These are phyloP conservation scores for Fraxinus sp. DNA, from an alignment of 305 asterid genomes.

Conservation along the genomic window DNA sequence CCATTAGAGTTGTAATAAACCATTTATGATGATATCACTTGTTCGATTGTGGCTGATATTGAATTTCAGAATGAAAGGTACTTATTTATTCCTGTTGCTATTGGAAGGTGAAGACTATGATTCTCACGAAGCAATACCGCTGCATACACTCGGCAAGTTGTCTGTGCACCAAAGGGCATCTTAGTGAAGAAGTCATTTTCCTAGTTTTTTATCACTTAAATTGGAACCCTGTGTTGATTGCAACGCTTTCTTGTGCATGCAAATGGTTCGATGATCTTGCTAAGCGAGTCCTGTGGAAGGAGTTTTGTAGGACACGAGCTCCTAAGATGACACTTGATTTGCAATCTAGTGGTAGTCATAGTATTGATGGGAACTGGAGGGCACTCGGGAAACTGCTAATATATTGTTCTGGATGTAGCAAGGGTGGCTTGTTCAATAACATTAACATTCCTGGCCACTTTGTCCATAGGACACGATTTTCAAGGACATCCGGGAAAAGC, in stretches of 20 bases:
- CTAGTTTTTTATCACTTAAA: conserved; percentile 70
- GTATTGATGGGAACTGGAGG: conserved; percentile 93
- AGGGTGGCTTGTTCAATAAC: conserved; percentile 69
- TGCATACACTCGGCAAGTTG: conserved; percentile 91
- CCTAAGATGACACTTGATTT: conserved; percentile 93
- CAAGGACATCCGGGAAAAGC: conserved; percentile 94
- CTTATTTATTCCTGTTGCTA: conserved; percentile 17
- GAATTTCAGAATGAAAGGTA: neutral
- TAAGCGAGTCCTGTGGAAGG: conserved; percentile 91
- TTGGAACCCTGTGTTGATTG: conserved; percentile 85
- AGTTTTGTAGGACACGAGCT: conserved; percentile 89
- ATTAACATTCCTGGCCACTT: conserved; percentile 79
- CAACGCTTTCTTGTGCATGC: conserved; percentile 74
- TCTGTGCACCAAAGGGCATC: conserved; percentile 86
- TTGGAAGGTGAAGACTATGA: conserved; percentile 46
- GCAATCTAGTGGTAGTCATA: conserved; percentile 84
- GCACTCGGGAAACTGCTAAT: conserved; percentile 92
- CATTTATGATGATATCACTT: neutral
- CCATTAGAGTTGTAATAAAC: neutral
- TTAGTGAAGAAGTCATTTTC: conserved; percentile 74
- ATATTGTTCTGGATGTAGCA: conserved; percentile 74
- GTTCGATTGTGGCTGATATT: neutral
- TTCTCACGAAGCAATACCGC: conserved; percentile 72
- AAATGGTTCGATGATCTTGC: conserved; percentile 98
- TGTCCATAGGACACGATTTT: conserved; percentile 81